Percentiles rank a stretch among this genome's conserved stretches.
These are phyloP conservation scores for Wickerhamiella brachini DNA, from an alignment of 805 yeast genomes.

Conservation along the genomic window DNA sequence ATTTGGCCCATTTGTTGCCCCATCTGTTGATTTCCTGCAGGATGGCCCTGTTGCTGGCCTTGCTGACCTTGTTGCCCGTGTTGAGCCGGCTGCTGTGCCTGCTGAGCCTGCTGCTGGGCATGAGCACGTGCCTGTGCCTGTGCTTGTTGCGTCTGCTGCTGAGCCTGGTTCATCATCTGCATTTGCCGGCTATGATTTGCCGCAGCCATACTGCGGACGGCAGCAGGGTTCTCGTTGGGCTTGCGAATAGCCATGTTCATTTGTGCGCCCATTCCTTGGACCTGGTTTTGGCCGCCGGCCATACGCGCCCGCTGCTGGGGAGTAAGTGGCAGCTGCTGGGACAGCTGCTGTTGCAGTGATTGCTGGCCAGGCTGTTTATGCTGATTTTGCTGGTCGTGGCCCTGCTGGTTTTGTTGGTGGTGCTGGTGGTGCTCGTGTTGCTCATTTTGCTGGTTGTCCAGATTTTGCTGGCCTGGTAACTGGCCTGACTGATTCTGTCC, in stretches of 20 bases:
- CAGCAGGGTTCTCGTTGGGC: neutral
- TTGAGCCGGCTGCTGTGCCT: conserved; percentile 14
- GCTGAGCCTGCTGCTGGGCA: conserved; percentile 8
- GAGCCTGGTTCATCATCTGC: conserved; percentile 2
- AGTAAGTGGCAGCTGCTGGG: neutral
- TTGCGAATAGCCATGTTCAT: neutral
- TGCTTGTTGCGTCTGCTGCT: neutral
- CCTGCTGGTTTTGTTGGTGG: conserved; percentile 6
- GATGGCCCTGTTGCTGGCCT: neutral
- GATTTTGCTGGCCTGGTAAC: conserved; percentile 8
- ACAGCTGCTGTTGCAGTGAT: conserved; percentile 19
- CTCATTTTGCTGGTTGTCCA: neutral
- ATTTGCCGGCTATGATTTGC: neutral
- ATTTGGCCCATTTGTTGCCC: neutral
- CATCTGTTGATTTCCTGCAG: neutral
- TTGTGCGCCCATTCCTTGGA: neutral
- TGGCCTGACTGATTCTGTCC: conserved; percentile 19
- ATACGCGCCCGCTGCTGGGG: neutral
- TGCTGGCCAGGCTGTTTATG: conserved; percentile 5
- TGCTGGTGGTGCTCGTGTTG: conserved; percentile 18
- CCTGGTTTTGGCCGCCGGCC: neutral
- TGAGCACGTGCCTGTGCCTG: neutral
- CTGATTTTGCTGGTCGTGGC: conserved; percentile 12
- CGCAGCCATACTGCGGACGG: neutral
- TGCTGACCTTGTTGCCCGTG: too few relatives aligned